Conservation (phyloP, 1,139 yeast genomes). For the Lizanozyma gosingica region DNA sequence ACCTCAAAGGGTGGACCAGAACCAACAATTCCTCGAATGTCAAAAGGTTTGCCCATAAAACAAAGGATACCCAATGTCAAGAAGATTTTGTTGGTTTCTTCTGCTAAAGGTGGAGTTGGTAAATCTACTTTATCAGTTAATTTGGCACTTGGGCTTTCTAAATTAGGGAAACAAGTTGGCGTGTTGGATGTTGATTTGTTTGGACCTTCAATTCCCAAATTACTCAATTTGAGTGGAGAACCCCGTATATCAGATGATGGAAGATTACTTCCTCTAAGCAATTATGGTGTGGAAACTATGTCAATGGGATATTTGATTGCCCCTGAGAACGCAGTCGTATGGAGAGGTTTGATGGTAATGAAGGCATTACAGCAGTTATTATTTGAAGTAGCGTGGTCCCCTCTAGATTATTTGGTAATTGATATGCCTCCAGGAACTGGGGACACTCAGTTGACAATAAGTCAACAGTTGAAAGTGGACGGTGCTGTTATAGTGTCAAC, state of each 20-base stretch:
- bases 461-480: constrained; percentile 66
- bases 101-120: constrained; percentile 78
- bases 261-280: constrained; percentile 57
- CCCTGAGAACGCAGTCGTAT: constrained; percentile 64
- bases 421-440: constrained; percentile 96
- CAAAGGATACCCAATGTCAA: constrained; percentile 52
- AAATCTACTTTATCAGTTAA: constrained; percentile 57
- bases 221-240: constrained; percentile 57
- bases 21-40: constrained; percentile 28
- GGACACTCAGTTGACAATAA: constrained; percentile 73
- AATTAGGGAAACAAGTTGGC: constrained; percentile 53
- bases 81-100: constrained; percentile 59
- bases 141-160: constrained; percentile 53
- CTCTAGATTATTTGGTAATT: constrained; percentile 60
- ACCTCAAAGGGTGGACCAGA: constrained; percentile 8
- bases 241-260: constrained; percentile 52
- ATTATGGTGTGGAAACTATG: constrained; percentile 78
- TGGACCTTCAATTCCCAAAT: constrained; percentile 75
- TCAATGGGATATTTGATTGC: constrained; percentile 79
- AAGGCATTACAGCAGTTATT: constrained; percentile 76
- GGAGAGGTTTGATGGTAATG: constrained; percentile 86
- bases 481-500: constrained; percentile 82
- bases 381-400: constrained; percentile 74
- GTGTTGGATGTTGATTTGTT: constrained; percentile 74
- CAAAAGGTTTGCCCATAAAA: constrained; percentile 45